A percentile compares a stretch with the other conserved stretches of the same genome.
These are phyloP conservation scores for Cavenderia fasciculata DNA, from an alignment of 78 protist species.

Conservation along the genomic window DNA sequence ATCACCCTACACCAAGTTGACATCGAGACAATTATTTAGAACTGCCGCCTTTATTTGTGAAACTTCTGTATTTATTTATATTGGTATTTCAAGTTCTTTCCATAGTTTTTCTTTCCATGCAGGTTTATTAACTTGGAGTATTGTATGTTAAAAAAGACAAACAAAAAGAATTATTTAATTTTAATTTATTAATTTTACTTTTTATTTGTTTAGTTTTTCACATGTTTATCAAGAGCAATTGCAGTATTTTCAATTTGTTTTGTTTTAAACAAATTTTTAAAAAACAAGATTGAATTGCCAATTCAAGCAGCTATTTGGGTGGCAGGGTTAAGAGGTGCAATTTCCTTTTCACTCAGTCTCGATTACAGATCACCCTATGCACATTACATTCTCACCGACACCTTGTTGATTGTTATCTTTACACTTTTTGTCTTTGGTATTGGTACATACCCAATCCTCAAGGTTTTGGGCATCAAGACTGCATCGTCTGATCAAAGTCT, in stretches of 20 bases:
- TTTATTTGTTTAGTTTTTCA: slow-evolving; percentile 20
- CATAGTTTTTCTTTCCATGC: slow-evolving; percentile 34
- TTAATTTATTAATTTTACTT: background rate
- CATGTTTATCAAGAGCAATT: slow-evolving; percentile 37
- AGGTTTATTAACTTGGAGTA: slow-evolving; percentile 49
- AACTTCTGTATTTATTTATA: slow-evolving; percentile 74
- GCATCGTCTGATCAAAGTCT: slow-evolving; percentile 48
- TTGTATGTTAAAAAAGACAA: slow-evolving; percentile 65
- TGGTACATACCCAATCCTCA: slow-evolving; percentile 65
- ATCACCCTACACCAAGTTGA: slow-evolving; percentile 66
- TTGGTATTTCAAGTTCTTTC: slow-evolving; percentile 71
- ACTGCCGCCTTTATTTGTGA: slow-evolving; percentile 85
- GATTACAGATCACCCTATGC: slow-evolving; percentile 14
- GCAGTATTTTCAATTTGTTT: slow-evolving; percentile 67
- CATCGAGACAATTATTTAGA: slow-evolving; percentile 56
- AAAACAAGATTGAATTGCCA: slow-evolving; percentile 33
- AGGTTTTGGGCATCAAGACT: slow-evolving; percentile 55
- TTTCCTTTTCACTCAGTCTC: slow-evolving; percentile 89
- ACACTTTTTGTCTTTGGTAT: slow-evolving; percentile 66
- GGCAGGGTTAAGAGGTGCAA: slow-evolving; percentile 93
- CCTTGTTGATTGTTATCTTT: slow-evolving; percentile 38
- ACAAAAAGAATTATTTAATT: too few species aligned
- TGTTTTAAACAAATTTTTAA: slow-evolving; percentile 24
- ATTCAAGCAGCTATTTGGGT: slow-evolving; percentile 82
- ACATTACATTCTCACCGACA: slow-evolving; percentile 21